A percentile compares a stretch with the other conserved stretches of the same genome.
These are phyloP conservation scores for Colletotrichum agaves DNA, from an alignment of 2,329 filamentous ascomycete genomes.

Conservation along the genomic window DNA sequence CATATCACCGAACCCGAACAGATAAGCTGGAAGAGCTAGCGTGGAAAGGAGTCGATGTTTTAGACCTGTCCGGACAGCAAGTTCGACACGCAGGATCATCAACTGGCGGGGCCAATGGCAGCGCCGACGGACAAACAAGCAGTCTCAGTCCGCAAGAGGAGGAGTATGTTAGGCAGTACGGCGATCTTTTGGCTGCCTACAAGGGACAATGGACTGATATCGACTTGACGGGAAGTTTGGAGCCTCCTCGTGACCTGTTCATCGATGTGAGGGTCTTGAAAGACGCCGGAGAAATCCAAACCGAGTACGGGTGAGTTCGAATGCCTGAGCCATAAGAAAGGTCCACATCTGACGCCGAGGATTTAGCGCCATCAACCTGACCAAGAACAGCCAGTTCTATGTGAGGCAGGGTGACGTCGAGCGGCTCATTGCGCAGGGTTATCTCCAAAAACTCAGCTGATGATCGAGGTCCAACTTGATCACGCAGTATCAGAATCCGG, in stretches of 20 bases:
- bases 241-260: constrained; percentile 94
- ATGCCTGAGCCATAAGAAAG: background rate
- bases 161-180: constrained; percentile 93
- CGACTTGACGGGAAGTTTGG: constrained; percentile 91
- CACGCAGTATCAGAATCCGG: background rate
- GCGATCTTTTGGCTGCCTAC: constrained; percentile 91
- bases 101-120: constrained; percentile 46
- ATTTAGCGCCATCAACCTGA: constrained; percentile 87
- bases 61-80: constrained; percentile 74
- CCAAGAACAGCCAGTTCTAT: constrained; percentile 98
- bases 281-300: constrained; percentile 98
- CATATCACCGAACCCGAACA: constrained; percentile 90
- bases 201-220: constrained; percentile 99
- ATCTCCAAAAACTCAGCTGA: constrained; percentile 90
- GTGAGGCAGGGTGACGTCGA: constrained; percentile 97
- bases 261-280: constrained; percentile 96
- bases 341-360: constrained; percentile 32
- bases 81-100: constrained; percentile 49
- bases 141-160: constrained; percentile 95
- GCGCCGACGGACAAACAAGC: constrained; percentile 67
- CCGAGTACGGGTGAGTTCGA: constrained; percentile 88
- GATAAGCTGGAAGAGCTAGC: constrained; percentile 94
- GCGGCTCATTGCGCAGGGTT: constrained; percentile 91
- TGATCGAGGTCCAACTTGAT: background rate
- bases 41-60: constrained; percentile 88